Evolutionary conservation across 306 rosid species (phyloP).

Genomic region (Arachis stenosperma): DNA sequence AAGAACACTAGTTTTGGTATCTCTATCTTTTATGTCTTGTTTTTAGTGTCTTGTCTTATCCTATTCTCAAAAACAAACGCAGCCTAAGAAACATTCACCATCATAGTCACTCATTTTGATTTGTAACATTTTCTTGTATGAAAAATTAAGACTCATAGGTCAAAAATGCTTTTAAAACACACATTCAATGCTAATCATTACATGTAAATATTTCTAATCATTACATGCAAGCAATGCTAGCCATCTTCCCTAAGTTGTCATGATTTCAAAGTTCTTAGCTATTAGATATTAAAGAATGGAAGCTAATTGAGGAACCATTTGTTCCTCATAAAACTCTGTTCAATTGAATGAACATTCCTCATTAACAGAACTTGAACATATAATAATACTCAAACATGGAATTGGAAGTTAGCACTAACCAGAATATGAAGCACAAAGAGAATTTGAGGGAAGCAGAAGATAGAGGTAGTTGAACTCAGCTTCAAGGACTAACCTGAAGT

Average conservation of each 20-base stretch:
- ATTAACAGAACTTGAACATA: neutral
- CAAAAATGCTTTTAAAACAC: too few relatives aligned
- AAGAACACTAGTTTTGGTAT: too few relatives aligned
- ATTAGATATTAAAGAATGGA: conserved; percentile 1
- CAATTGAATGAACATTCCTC: conserved; percentile 1
- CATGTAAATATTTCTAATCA: too few relatives aligned
- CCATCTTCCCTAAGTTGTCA: neutral
- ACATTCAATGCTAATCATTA: too few relatives aligned
- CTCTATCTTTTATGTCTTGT: too few relatives aligned
- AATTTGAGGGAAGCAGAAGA: neutral
- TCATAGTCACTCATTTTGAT: too few relatives aligned
- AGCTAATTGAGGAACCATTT: conserved; percentile 2
- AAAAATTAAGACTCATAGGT: too few relatives aligned
- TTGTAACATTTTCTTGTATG: too few relatives aligned
- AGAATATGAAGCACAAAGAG: conserved; percentile 15
- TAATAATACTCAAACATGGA: conserved; percentile 7
- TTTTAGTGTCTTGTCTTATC: too few relatives aligned
- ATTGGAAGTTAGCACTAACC: conserved; percentile 25
- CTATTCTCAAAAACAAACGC: too few relatives aligned
- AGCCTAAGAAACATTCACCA: too few relatives aligned
- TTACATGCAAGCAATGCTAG: neutral
- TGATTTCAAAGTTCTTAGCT: neutral
- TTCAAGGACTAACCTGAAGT: neutral
- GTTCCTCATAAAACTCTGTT: neutral
- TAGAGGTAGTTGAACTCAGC: neutral